phyloP scores from a whole-genome alignment of 257 asterid species.

The Scutellaria barbata region DNA sequence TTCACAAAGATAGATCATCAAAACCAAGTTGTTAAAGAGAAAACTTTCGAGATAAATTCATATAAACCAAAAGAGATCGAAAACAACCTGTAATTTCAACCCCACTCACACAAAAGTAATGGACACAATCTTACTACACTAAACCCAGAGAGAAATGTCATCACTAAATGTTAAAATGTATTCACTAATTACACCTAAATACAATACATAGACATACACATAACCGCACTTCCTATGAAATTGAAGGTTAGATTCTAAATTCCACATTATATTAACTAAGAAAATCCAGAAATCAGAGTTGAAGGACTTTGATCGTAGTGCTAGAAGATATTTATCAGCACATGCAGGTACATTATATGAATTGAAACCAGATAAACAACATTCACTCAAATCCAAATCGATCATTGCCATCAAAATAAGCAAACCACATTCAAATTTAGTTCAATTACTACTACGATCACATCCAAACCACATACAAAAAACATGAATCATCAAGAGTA shows the following conservation, averaged over 20 bases:
- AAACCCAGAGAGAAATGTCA: neutral
- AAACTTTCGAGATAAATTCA: neutral
- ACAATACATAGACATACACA: neutral
- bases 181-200: neutral
- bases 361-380: neutral
- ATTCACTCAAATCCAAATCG: slow-evolving; percentile 17
- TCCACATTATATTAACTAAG: neutral
- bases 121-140: neutral
- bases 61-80: neutral
- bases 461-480: slow-evolving; percentile 34
- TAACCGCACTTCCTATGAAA: neutral
- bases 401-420: slow-evolving; percentile 8
- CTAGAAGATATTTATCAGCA: neutral
- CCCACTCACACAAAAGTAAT: neutral
- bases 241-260: neutral
- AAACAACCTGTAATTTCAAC: neutral
- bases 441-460: slow-evolving; percentile 32
- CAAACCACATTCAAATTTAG: slow-evolving; percentile 10
- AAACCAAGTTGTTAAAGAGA: neutral
- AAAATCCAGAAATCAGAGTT: neutral
- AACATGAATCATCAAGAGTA: slow-evolving; percentile 25
- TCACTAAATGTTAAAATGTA: neutral
- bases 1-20: neutral
- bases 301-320: neutral
- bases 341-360: neutral